A percentile compares a stretch with the other conserved stretches of the same genome.
Conservation (phyloP, 2,329 filamentous ascomycete genomes). For the Trichophyton simii region DNA sequence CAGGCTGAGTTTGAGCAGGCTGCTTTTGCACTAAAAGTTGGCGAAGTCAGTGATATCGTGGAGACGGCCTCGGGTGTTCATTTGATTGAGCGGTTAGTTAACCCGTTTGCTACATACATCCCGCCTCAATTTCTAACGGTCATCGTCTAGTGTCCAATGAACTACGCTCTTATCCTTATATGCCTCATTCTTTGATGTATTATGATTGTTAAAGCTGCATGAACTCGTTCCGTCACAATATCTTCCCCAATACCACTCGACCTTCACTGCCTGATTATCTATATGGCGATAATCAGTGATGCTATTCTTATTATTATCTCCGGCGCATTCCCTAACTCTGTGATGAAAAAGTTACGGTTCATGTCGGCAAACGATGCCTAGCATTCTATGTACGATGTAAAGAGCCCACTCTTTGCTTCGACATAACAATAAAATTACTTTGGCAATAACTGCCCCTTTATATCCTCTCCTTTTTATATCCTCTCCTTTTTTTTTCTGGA, state of each 20-base stretch:
- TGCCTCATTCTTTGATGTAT: background rate
- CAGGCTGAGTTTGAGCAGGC: constrained; percentile 98
- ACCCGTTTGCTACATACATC: background rate
- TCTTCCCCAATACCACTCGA: background rate
- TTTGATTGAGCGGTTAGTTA: constrained; percentile 75
- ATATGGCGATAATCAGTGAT: background rate
- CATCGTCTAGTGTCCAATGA: background rate
- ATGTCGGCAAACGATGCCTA: background rate
- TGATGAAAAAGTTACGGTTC: background rate
- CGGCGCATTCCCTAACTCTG: background rate
- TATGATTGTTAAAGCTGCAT: constrained; percentile 2
- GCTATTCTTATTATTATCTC: background rate
- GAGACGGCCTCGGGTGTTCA: constrained; percentile 91
- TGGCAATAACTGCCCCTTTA: background rate
- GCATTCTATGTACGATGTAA: background rate
- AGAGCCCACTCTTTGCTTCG: background rate
- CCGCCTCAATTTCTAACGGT: background rate
- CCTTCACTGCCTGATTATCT: background rate
- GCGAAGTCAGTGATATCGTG: constrained; percentile 74
- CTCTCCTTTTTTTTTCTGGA: background rate
- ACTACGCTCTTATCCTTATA: background rate
- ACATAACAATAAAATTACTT: background rate
- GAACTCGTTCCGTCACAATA: background rate
- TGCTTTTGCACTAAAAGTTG: constrained; percentile 76
- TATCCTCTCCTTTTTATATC: background rate